Evolutionary conservation across 192 early-diverging fungal species (phyloP).

Genomic region (Gryganskiella cystojenkinii): DNA sequence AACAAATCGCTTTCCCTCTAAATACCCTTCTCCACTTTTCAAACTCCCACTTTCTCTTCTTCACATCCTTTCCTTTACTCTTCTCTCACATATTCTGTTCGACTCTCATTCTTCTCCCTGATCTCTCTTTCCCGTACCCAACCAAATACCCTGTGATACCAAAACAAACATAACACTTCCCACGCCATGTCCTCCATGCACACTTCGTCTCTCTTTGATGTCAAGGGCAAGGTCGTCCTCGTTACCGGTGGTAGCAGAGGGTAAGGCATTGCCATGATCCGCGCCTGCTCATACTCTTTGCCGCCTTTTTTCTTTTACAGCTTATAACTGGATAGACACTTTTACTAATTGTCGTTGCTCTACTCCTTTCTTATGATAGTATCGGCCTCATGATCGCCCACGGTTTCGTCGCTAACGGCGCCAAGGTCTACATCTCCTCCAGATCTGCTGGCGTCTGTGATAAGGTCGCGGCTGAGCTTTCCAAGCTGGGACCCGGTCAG

Average conservation of each 20-base stretch:
- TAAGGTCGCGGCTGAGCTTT: slow-evolving; percentile 75
- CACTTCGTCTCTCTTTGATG: slow-evolving; percentile 65
- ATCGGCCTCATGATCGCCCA: slow-evolving; percentile 69
- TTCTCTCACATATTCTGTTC: background rate
- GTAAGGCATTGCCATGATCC: background rate
- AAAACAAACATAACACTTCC: background rate
- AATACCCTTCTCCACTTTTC: no score
- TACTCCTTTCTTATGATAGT: slow-evolving; percentile 10
- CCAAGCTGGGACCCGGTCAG: slow-evolving; percentile 70
- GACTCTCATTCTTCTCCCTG: background rate
- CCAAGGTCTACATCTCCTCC: slow-evolving; percentile 91
- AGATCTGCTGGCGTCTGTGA: slow-evolving; percentile 74
- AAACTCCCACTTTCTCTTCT: background rate
- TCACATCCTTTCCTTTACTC: background rate
- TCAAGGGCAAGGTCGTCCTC: slow-evolving; percentile 84
- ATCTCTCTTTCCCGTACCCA: background rate
- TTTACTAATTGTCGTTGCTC: background rate
- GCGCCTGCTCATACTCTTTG: background rate
- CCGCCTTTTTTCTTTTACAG: background rate
- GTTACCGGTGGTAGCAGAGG: slow-evolving; percentile 82
- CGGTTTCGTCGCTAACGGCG: slow-evolving; percentile 87
- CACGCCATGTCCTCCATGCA: slow-evolving; percentile 57
- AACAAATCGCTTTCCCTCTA: no score
- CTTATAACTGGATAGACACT: background rate
- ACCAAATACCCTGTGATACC: background rate